A percentile compares a stretch with the other conserved stretches of the same genome.
Conservation (phyloP, 2,329 filamentous ascomycete species). For the Grosmannia serpens region DNA sequence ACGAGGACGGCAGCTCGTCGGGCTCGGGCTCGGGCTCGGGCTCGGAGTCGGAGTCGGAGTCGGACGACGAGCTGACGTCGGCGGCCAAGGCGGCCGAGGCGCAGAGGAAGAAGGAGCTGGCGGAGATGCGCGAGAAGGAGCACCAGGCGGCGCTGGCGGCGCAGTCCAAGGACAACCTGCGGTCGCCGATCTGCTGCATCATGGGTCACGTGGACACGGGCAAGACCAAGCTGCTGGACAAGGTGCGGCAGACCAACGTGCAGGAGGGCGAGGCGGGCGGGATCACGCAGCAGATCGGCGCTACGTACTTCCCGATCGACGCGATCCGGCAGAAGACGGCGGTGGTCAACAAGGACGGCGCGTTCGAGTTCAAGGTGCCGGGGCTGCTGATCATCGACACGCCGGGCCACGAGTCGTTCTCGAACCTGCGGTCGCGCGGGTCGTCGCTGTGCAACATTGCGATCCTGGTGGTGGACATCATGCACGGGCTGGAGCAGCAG, state of each 20-base stretch:
- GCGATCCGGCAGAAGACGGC: slow-evolving; percentile 85
- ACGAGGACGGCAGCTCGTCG: too few species aligned
- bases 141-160: slow-evolving; percentile 87
- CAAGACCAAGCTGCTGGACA: slow-evolving; percentile 98
- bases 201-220: slow-evolving; percentile 99
- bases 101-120: slow-evolving; percentile 76
- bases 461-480: slow-evolving; percentile 97
- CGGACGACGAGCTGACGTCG: slow-evolving; percentile 63
- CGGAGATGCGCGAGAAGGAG: slow-evolving; percentile 76
- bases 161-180: slow-evolving; percentile 84
- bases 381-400: slow-evolving; percentile 96
- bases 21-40: too few species aligned
- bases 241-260: slow-evolving; percentile 96
- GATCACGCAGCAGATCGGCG: slow-evolving; percentile 99
- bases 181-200: slow-evolving; percentile 99
- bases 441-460: slow-evolving; percentile 99
- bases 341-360: slow-evolving; percentile 82
- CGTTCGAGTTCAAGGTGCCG: slow-evolving; percentile 94
- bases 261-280: slow-evolving; percentile 98
- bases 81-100: slow-evolving; percentile 62
- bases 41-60: slow-evolving; percentile 21
- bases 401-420: slow-evolving; percentile 99
- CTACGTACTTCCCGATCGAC: slow-evolving; percentile 95
- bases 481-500: slow-evolving; percentile 97
- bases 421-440: slow-evolving; percentile 89